Percentiles rank a stretch among this genome's conserved stretches.
These are phyloP conservation scores for Pseudogymnoascus sp. DNA, from an alignment of 2,329 filamentous ascomycete species.

Conservation along the genomic window DNA sequence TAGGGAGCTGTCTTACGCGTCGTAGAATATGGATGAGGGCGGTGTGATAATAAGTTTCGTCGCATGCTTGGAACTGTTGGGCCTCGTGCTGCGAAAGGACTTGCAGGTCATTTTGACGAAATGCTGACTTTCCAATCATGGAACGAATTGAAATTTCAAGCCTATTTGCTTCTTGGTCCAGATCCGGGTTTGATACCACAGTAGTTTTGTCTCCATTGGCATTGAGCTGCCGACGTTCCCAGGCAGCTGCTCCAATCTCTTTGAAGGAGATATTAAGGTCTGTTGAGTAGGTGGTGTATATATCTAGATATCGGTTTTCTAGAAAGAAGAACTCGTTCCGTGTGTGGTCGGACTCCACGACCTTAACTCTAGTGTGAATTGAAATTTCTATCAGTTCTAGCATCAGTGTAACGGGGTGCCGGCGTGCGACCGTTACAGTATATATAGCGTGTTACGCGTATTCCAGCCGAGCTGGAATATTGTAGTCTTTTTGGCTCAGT, in stretches of 20 bases:
- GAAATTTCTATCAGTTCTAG: too few species aligned
- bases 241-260: slow-evolving; percentile 30
- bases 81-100: slow-evolving; percentile 17
- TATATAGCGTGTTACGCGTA: too few species aligned
- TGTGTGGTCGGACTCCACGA: too few species aligned
- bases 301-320: slow-evolving; percentile 31
- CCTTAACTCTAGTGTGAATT: too few species aligned
- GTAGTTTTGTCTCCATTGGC: slow-evolving; percentile 10
- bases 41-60: slow-evolving; percentile 35
- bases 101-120: slow-evolving; percentile 20
- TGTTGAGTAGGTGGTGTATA: slow-evolving; percentile 35
- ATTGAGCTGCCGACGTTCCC: slow-evolving; percentile 22
- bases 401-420: too few species aligned
- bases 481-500: too few species aligned
- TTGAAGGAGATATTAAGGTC: slow-evolving; percentile 31
- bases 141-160: slow-evolving; percentile 29
- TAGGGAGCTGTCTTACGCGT: slow-evolving; percentile 28
- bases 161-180: slow-evolving; percentile 23
- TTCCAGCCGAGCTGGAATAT: too few species aligned
- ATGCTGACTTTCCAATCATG: slow-evolving; percentile 29
- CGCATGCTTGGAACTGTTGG: slow-evolving; percentile 31
- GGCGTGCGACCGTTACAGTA: too few species aligned
- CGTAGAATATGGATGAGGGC: slow-evolving; percentile 35
- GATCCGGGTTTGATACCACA: slow-evolving; percentile 19
- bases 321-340: too few species aligned